These are phyloP conservation scores for Huntiella decipiens DNA, from an alignment of 2,329 filamentous ascomycete genomes.

Conservation along the genomic window DNA sequence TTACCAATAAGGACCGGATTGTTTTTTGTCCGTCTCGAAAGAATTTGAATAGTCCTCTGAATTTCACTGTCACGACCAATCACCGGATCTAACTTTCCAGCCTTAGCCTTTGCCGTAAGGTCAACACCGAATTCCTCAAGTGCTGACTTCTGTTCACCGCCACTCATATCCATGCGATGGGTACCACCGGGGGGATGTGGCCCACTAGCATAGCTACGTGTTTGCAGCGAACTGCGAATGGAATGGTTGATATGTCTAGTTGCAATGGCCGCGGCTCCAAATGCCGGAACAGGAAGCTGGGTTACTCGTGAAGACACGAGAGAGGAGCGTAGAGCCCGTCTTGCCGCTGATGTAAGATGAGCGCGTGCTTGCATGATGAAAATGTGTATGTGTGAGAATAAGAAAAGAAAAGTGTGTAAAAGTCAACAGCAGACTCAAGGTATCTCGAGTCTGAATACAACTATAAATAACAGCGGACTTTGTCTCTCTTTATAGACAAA, in stretches of 20 bases:
- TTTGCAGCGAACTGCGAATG: constrained; percentile 2
- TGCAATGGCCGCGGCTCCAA: constrained; percentile 15
- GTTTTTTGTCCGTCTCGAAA: constrained; percentile 87
- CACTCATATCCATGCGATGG: constrained; percentile 79
- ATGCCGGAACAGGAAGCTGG: constrained; percentile 1
- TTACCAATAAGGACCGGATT: constrained; percentile 88
- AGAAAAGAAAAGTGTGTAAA: constrained; percentile 2
- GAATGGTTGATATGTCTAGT: constrained; percentile 19
- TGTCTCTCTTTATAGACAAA: background rate
- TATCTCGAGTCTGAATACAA: background rate
- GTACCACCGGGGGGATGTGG: constrained; percentile 83
- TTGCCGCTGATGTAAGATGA: constrained; percentile 22
- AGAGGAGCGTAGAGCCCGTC: constrained; percentile 15
- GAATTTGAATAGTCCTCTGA: constrained; percentile 79
- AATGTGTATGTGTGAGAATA: background rate
- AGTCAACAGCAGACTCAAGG: background rate
- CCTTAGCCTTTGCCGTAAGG: constrained; percentile 64
- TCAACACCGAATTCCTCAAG: constrained; percentile 85
- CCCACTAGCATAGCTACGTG: constrained; percentile 37
- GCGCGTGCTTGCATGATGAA: constrained; percentile 23
- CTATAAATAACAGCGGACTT: background rate
- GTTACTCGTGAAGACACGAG: background rate
- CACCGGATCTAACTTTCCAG: constrained; percentile 85
- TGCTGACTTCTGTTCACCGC: constrained; percentile 59
- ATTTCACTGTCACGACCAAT: constrained; percentile 88